Evolutionary conservation across 371 early-diverging fungal species (phyloP), one percentile per base, ranked within the genome.

Genomic region (Mucor circinelloides): DNA sequence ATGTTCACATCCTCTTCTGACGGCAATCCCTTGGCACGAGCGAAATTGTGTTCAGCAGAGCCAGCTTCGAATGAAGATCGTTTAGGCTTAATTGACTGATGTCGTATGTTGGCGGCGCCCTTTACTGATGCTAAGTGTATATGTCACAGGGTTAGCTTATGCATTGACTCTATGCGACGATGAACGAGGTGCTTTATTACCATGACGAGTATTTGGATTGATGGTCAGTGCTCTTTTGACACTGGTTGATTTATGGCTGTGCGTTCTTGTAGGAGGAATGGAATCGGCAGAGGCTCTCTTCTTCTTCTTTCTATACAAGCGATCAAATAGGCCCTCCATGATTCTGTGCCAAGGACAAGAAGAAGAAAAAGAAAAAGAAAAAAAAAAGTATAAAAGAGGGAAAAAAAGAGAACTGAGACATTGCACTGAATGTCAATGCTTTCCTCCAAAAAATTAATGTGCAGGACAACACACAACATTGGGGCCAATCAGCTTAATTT

Each of bases 321-420:
- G 74, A 38, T 77, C 77, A 25, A 77, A 65, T 60, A 77, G 61
- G 7, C 69, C 70, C 17, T 68, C 67, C 77, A 77, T 77, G 6
- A 13, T 52, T 25, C 6, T 27, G 13, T 27, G 27, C 4, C 19
- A 12, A 23, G 23, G 19, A 48, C 23, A 15, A 23, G 27, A 12
- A 40, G 10, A 9, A 10, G 10, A 50, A 50, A 25, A 23, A n/a
- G 21, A n/a, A 8, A 8, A 4, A 32, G 7, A 32, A 32, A 32
- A 40, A 40, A 40, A 17, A 40, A 10, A 5, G 2, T 10, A 36
- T 2, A 5, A 36, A 50, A 25, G 19, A 25, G 2, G 25, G 6
- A 25, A 52, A 52, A 52, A 27, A 52, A 27, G 27, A 52, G 27
- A 52, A 52, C 52, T 13, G 52, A 52, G 52, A 52, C 52, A 52